Evolutionary conservation across 83 land plant genomes (phyloP).

Genomic region (Diphasiastrum complanatum): DNA sequence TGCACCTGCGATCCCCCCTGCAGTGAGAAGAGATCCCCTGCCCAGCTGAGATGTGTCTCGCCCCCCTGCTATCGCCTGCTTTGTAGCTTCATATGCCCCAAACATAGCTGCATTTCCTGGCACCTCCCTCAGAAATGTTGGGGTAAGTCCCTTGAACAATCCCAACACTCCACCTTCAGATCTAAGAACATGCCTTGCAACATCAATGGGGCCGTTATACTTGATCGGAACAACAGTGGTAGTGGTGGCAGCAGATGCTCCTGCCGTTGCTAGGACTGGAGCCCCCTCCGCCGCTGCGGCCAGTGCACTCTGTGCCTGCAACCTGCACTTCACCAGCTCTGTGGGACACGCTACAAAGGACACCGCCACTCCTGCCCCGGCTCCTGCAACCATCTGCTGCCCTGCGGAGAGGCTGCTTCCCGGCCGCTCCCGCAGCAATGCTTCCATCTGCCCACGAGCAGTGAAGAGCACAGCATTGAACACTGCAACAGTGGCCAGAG

Average conservation of each 20-base stretch:
- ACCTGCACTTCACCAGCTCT: constrained; percentile 81
- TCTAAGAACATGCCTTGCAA: constrained; percentile 67
- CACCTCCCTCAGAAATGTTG: constrained; percentile 80
- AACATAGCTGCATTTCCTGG: constrained; percentile 96
- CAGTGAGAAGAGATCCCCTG: constrained; percentile 52
- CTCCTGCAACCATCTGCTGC: constrained; percentile 71
- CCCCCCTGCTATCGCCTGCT: constrained; percentile 77
- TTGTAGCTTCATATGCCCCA: constrained; percentile 75
- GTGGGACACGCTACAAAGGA: constrained; percentile 88
- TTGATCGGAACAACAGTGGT: constrained; percentile 27
- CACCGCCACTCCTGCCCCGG: constrained; percentile 91
- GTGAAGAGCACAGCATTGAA: constrained; percentile 85
- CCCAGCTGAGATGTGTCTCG: constrained; percentile 67
- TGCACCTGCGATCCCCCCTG: constrained; percentile 91
- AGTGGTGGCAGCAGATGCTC: constrained; percentile 1
- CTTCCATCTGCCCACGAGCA: constrained; percentile 85
- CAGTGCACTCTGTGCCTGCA: constrained; percentile 85
- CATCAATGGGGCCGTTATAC: constrained; percentile 89
- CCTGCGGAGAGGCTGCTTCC: constrained; percentile 47
- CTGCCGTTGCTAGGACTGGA: constrained; percentile 12
- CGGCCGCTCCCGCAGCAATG: constrained; percentile 47
- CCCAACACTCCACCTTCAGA: constrained; percentile 73
- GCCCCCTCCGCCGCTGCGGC: constrained; percentile 26
- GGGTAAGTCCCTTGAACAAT: constrained; percentile 76
- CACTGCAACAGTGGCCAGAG: constrained; percentile 85